A percentile compares a stretch with the other conserved stretches of the same genome.
These are phyloP conservation scores for Syzygium malaccense DNA, from an alignment of 441 rosid genomes.

Conservation along the genomic window DNA sequence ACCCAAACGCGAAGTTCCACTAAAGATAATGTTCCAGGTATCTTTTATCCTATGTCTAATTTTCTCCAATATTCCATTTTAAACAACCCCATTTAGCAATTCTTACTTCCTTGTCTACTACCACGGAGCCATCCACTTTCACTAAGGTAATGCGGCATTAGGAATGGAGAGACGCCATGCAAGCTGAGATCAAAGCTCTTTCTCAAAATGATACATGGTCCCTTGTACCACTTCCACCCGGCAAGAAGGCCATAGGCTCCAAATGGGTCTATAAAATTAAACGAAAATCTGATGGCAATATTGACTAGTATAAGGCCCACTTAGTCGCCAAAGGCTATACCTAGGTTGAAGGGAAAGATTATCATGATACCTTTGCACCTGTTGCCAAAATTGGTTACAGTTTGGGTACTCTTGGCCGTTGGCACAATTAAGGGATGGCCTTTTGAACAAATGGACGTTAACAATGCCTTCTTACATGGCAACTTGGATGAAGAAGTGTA, in stretches of 20 bases:
- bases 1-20: background rate
- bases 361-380: background rate
- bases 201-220: background rate
- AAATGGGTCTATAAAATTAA: background rate
- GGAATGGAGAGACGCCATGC: background rate
- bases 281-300: fast-evolving
- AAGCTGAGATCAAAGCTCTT: background rate
- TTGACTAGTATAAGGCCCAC: fast-evolving
- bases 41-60: background rate
- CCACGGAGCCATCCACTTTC: background rate
- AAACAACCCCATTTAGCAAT: background rate
- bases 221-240: background rate
- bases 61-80: background rate
- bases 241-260: background rate
- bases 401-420: background rate
- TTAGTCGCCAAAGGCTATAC: background rate
- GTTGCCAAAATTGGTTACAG: background rate
- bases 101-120: background rate
- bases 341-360: background rate
- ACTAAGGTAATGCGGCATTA: fast-evolving
- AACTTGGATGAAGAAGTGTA: background rate
- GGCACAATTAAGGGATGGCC: fast-evolving
- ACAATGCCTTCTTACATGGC: background rate
- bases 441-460: background rate
- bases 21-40: background rate